Evolutionary conservation across 441 rosid species (phyloP).

Genomic region (Capsella rubella): DNA sequence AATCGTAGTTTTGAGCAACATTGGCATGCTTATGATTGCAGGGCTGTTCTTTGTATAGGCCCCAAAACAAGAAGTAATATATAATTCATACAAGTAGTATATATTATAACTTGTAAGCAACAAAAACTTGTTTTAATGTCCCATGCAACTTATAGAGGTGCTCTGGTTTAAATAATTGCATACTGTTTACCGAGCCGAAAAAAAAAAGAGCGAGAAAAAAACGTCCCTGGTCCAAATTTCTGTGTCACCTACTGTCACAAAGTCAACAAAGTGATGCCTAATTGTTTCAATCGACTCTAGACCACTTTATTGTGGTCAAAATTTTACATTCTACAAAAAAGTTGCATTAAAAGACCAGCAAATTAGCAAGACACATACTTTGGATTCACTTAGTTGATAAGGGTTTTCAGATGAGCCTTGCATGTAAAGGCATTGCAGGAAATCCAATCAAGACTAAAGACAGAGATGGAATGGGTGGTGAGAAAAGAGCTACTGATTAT

Average conservation of each 20-base stretch:
- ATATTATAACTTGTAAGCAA: conserved; percentile 1
- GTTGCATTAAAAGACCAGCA: conserved; percentile 4
- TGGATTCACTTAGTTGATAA: conserved; percentile 11
- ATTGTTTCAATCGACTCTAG: conserved; percentile 6
- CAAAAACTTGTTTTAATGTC: conserved; percentile 8
- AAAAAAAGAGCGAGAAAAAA: neutral
- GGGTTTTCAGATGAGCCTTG: neutral
- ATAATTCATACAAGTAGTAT: conserved; percentile 6
- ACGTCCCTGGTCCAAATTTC: conserved; percentile 9
- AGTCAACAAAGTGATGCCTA: neutral
- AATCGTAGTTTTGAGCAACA: conserved; percentile 20
- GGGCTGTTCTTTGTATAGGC: conserved; percentile 17
- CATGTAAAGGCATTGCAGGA: conserved; percentile 1
- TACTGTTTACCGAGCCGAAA: conserved; percentile 9
- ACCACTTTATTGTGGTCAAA: conserved; percentile 6
- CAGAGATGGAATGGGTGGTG: conserved; percentile 29
- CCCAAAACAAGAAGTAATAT: conserved; percentile 17
- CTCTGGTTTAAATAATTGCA: neutral
- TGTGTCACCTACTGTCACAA: conserved; percentile 4
- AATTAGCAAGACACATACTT: conserved; percentile 24
- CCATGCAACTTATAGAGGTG: neutral
- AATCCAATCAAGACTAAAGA: conserved; percentile 17
- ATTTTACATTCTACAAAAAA: neutral
- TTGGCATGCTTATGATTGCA: conserved; percentile 11
- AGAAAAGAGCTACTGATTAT: conserved; percentile 30